Conservation (phyloP, 2,329 filamentous ascomycete species). For the Septoria petroselini region DNA sequence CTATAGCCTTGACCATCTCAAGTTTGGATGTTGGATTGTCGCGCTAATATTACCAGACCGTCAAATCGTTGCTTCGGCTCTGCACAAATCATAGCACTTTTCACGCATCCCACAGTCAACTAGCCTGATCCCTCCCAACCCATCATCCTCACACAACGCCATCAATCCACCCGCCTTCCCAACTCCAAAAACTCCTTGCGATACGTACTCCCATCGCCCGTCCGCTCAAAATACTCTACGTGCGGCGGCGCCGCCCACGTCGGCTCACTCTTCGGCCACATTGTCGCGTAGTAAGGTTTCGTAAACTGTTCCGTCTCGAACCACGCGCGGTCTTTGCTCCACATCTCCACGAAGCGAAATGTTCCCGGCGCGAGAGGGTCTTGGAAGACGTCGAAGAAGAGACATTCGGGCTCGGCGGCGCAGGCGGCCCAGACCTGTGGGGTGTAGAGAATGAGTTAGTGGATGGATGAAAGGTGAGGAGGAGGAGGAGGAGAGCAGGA, state of each 20-base stretch:
- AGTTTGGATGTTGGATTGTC: too few relatives aligned
- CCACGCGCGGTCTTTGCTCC: slow-evolving; percentile 22
- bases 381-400: slow-evolving; percentile 26
- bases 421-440: slow-evolving; percentile 19
- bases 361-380: slow-evolving; percentile 19
- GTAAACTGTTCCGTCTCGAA: slow-evolving; percentile 27
- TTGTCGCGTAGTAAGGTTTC: slow-evolving; percentile 23
- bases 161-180: slow-evolving; percentile 13
- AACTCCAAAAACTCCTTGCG: slow-evolving; percentile 20
- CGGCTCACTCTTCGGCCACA: slow-evolving; percentile 24
- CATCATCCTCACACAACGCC: too few relatives aligned
- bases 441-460: too few relatives aligned
- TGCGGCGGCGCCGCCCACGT: slow-evolving; percentile 21
- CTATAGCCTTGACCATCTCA: too few relatives aligned
- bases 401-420: slow-evolving; percentile 23
- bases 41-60: too few relatives aligned
- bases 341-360: slow-evolving; percentile 27
- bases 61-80: too few relatives aligned
- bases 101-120: too few relatives aligned
- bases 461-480: neutral
- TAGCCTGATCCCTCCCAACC: too few relatives aligned
- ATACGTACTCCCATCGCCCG: slow-evolving; percentile 18
- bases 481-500: neutral
- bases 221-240: slow-evolving; percentile 26
- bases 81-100: too few relatives aligned